Percentiles rank a stretch among this genome's conserved stretches.
Conservation (phyloP, 495 filamentous ascomycete species). For the Neurospora tetrasperma region DNA sequence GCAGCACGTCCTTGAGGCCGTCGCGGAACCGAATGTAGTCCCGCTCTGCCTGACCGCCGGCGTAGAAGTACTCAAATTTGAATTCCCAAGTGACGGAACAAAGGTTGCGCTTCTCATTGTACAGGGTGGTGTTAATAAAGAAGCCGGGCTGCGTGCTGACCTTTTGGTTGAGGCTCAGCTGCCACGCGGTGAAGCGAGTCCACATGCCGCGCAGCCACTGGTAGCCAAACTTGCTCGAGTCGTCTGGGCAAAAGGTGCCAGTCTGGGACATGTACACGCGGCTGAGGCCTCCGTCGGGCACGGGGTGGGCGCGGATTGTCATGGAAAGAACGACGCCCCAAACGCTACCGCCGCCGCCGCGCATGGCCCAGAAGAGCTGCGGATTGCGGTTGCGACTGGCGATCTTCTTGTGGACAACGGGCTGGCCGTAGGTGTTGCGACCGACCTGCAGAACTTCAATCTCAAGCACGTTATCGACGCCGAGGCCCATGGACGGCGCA, state of each 20-base stretch:
- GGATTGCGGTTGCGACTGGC: constrained; percentile 12
- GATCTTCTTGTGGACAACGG: constrained; percentile 24
- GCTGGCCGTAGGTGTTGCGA: constrained; percentile 36
- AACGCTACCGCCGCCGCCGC: constrained; percentile 46
- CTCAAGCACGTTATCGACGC: constrained; percentile 47
- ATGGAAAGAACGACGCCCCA: constrained; percentile 43
- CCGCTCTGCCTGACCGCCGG: neutral
- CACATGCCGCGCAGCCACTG: constrained; percentile 2
- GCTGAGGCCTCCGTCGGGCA: neutral
- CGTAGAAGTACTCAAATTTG: constrained; percentile 1
- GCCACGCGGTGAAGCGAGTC: neutral
- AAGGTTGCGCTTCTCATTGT: neutral
- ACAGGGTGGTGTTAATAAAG: neutral
- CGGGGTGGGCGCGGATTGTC: constrained; percentile 29
- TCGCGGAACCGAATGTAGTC: constrained; percentile 2
- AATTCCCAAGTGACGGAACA: constrained; percentile 1
- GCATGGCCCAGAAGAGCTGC: constrained; percentile 52
- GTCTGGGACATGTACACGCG: neutral
- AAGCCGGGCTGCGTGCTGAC: constrained; percentile 6
- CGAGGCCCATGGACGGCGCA: constrained; percentile 43
- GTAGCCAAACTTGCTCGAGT: constrained; percentile 1
- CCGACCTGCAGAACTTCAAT: constrained; percentile 46
- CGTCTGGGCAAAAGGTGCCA: neutral
- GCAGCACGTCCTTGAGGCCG: neutral
- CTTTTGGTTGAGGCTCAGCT: constrained; percentile 1